These are phyloP conservation scores for Aureobasidium sp. DNA, from an alignment of 2,329 filamentous ascomycete species.

Conservation along the genomic window DNA sequence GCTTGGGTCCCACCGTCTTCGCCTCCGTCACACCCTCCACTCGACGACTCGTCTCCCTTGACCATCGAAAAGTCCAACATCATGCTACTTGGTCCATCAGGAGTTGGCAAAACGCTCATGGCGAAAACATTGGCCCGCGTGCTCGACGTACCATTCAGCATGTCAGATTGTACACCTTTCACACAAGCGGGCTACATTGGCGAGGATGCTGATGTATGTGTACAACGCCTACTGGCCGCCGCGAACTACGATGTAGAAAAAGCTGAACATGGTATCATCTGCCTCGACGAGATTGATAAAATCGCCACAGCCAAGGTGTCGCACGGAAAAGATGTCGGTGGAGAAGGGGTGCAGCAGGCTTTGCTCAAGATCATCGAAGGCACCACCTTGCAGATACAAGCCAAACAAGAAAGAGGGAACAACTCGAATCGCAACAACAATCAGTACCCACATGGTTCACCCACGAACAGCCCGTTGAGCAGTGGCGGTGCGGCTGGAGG, in stretches of 20 bases:
- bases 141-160: constrained; percentile 91
- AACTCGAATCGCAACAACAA: constrained; percentile 15
- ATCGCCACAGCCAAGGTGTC: constrained; percentile 81
- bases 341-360: constrained; percentile 94
- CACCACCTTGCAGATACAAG: constrained; percentile 84
- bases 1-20: constrained; percentile 24
- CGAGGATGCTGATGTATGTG: constrained; percentile 93
- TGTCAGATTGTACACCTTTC: constrained; percentile 91
- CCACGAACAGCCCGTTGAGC: constrained; percentile 32
- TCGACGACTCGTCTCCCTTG: constrained; percentile 53
- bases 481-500: constrained; percentile 25
- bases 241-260: constrained; percentile 80
- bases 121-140: constrained; percentile 84
- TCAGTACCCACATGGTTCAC: constrained; percentile 21
- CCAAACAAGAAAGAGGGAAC: constrained; percentile 63
- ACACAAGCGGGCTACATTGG: constrained; percentile 97
- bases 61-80: constrained; percentile 96
- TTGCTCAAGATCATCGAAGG: constrained; percentile 94
- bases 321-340: constrained; percentile 88
- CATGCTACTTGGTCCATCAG: constrained; percentile 81
- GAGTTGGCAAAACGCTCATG: constrained; percentile 95
- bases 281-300: constrained; percentile 96
- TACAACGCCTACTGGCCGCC: constrained; percentile 82
- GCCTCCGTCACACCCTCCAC: constrained; percentile 29
- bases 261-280: constrained; percentile 87